A percentile compares a stretch with the other conserved stretches of the same genome.
Evolutionary conservation across 176 grass and related monocot genomes (phyloP).

Genomic region (Cenchrus fungigraminus): DNA sequence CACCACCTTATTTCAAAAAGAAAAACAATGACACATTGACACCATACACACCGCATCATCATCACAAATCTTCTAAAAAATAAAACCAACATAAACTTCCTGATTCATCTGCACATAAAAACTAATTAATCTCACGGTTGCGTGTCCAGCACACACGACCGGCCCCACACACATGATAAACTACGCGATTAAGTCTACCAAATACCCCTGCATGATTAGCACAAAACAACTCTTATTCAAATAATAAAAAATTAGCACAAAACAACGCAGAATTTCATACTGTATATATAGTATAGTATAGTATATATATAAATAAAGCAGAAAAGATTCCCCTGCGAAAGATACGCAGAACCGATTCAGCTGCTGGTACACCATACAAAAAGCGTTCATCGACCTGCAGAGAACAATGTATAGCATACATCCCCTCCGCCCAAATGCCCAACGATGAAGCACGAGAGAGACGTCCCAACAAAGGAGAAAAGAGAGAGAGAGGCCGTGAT

Average conservation of each 20-base stretch:
- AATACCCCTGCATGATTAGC: constrained; percentile 14
- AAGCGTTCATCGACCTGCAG: constrained; percentile 47
- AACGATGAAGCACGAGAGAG: constrained; percentile 52
- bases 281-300: too few species aligned
- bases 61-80: neutral
- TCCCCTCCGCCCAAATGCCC: neutral
- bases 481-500: constrained; percentile 31
- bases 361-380: constrained; percentile 55
- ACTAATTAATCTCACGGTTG: neutral
- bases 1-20: too few species aligned
- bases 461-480: constrained; percentile 43
- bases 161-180: neutral
- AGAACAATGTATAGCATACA: constrained; percentile 26
- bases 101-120: neutral
- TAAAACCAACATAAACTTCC: constrained; percentile 9
- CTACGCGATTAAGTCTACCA: neutral
- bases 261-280: neutral
- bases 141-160: neutral
- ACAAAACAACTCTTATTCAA: too few species aligned
- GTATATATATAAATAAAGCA: neutral
- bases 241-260: neutral
- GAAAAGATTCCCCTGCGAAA: constrained; percentile 19
- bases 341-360: constrained; percentile 33
- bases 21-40: neutral
- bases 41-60: neutral